phyloP scores from a whole-genome alignment of 805 yeast genomes.

The Zygosaccharomyces gambellarensis region DNA sequence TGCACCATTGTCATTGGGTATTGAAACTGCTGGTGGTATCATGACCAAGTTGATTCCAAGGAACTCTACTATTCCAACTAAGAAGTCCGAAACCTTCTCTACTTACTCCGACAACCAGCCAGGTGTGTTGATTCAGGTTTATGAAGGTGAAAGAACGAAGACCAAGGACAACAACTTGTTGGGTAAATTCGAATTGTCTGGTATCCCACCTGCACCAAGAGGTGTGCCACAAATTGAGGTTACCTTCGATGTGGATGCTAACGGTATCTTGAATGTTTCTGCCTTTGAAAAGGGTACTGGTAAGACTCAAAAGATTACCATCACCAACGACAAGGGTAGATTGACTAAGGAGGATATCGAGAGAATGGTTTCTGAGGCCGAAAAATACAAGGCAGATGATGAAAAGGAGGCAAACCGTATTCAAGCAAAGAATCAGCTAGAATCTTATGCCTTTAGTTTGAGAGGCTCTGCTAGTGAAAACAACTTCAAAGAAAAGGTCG shows the following conservation, averaged over 20 bases:
- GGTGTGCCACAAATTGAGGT: slow-evolving; percentile 98
- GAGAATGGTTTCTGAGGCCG: slow-evolving; percentile 97
- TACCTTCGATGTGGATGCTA: slow-evolving; percentile 94
- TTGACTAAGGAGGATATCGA: slow-evolving; percentile 95
- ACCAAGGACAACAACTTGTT: slow-evolving; percentile 93
- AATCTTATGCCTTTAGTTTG: slow-evolving; percentile 90
- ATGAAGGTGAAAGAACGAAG: slow-evolving; percentile 96
- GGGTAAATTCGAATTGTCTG: slow-evolving; percentile 94
- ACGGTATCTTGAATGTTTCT: slow-evolving; percentile 93
- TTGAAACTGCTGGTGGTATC: slow-evolving; percentile 99
- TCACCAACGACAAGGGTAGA: slow-evolving; percentile 98
- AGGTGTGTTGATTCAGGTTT: slow-evolving; percentile 95
- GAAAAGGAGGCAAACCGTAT: slow-evolving; percentile 91
- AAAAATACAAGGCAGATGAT: slow-evolving; percentile 94
- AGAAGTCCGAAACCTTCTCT: slow-evolving; percentile 94
- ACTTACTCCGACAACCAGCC: slow-evolving; percentile 98
- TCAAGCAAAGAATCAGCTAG: slow-evolving; percentile 90
- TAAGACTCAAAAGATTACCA: slow-evolving; percentile 93
- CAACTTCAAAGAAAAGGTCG: slow-evolving; percentile 73
- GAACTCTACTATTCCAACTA: slow-evolving; percentile 95
- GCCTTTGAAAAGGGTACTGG: slow-evolving; percentile 99
- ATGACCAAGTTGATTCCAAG: slow-evolving; percentile 97
- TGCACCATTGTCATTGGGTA: slow-evolving; percentile 95
- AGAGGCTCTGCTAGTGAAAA: slow-evolving; percentile 77
- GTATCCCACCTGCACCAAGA: slow-evolving; percentile 98